Percentiles rank a stretch among this genome's conserved stretches.
These are phyloP conservation scores for Bolboschoenoplectus hybrid DNA, from an alignment of 202 grass and related monocot genomes.

Conservation along the genomic window DNA sequence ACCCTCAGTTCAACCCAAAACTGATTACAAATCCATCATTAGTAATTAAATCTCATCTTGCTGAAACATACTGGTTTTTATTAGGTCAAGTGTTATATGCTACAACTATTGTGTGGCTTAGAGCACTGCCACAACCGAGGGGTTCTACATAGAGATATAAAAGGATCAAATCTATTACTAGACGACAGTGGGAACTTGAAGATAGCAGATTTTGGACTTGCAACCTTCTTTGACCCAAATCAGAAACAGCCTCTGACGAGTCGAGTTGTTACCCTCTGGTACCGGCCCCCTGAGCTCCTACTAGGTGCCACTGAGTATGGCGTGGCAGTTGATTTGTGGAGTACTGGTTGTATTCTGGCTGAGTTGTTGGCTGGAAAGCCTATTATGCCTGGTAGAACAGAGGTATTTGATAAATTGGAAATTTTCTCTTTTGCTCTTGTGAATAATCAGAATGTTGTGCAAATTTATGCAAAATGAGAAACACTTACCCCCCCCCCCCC, in stretches of 20 bases:
- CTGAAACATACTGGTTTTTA: constrained; percentile 1
- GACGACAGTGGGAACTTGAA: constrained; percentile 49
- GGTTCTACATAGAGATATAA: constrained; percentile 57
- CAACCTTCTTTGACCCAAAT: constrained; percentile 48
- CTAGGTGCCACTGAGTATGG: constrained; percentile 52
- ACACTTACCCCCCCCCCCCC: neutral
- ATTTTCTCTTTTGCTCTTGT: neutral
- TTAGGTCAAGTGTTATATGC: constrained; percentile 61
- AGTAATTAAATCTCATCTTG: neutral
- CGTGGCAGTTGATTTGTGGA: constrained; percentile 59
- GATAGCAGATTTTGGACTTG: constrained; percentile 59
- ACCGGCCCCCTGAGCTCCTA: constrained; percentile 57
- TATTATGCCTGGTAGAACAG: constrained; percentile 59
- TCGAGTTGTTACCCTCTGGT: constrained; percentile 60
- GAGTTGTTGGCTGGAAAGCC: constrained; percentile 55
- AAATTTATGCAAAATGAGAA: constrained; percentile 13
- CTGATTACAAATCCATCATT: neutral
- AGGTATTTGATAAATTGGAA: constrained; percentile 42
- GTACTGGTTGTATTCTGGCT: constrained; percentile 58
- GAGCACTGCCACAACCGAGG: constrained; percentile 51
- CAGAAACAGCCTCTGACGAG: constrained; percentile 51
- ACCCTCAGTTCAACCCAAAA: neutral
- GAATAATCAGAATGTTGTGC: neutral
- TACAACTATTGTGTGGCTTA: constrained; percentile 48
- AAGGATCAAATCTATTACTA: constrained; percentile 55